Evolutionary conservation across 2,329 filamentous ascomycete genomes (phyloP), one percentile per base, ranked within the genome.

Genomic region (Phymatotrichopsis omnivora): DNA sequence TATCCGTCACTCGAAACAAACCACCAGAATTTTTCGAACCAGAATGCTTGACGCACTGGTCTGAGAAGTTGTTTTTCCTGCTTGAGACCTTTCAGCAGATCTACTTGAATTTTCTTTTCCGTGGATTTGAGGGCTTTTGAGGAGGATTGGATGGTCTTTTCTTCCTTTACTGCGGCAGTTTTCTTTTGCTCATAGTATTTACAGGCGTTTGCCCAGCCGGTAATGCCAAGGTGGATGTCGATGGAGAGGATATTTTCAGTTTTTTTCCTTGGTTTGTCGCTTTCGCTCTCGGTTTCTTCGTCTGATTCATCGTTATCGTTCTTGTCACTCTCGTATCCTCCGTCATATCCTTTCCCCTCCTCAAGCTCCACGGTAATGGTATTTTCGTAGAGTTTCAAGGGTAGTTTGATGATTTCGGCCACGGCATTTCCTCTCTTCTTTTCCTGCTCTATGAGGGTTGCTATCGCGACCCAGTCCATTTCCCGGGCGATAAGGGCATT

Each of bases 1-100:
- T 96, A 95, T 4, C 89, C 87, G 60, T 98, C 91, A 0, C 86
- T 93, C 1, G 87, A 95, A 56, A 96, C 75, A 65, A 98, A 98
- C 73, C 85, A 96, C 22, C 79, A 70, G 58, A 94, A 98, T 64
- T 98, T 98, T 60, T 98, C 91, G 56, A 95, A 98, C 91, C 91
- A 98, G 58, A 87, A 75, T 55, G 80, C 81, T 59, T 79, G 82
- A 45, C 91, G 76, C 7, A 94, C 80, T 0, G 82, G 85, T 34
- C 87, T 78, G 7, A 96, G 67, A 2, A 93, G 69, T 16, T 85
- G 80, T 62, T 94, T 95, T 64, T 96, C 91, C 60, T 91, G 82
- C 66, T 94, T 94, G 45, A 96, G 64, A 0, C 79, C 81, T 59
- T 86, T 89, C 65, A 84, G 93, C 17, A 96, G 69, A 61, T 94